Evolutionary conservation across 2,329 filamentous ascomycete species (phyloP), one percentile per base, ranked within the genome.

Genomic region (Monosporascus sp.): DNA sequence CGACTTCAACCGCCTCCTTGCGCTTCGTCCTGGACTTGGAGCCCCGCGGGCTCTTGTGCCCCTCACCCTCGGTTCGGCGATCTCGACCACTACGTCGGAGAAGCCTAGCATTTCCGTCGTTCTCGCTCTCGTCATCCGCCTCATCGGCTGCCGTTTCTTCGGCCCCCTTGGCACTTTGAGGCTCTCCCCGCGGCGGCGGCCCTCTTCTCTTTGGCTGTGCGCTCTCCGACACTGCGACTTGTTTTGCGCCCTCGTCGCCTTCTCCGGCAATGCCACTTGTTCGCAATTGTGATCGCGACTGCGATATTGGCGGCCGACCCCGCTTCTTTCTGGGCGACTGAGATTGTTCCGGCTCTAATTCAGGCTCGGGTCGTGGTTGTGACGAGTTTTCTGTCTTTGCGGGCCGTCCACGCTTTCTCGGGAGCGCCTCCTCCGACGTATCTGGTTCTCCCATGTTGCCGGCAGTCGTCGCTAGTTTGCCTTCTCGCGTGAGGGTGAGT

Each of bases 121-220:
- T 49, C 47, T 68, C 65, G n/a, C 66, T 60, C 48, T 67, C 65
- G 35, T 67, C 63, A 35, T 67, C 66, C 18, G 65, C 63, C 45
- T 68, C 63, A 22, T 65, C 65, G 43, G 57, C 64, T 53, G 58
- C 62, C 2, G 50, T 31, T 18, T 47, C 51, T 51, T 60, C 59
- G 7, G 51, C 46, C 31, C 56, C 54, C 37, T 56, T 53, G 11
- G 53, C 11, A 31, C 20, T 18, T 24, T 53, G 53, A 3, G 20
- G 24, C 26, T n/a, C 57, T 53, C 51, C 60, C 37, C 45, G 49
- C 18, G 52, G 41, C 7, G 52, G 60, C 14, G 59, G 56, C 14
- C 58, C 51, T 40, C 55, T 51, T 28, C 51, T 55, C 45, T 55
- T 57, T 47, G 45, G 49, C 31, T 37, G 48, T 14, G 45, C 40